Base-by-base conservation (phyloP, 1,139 yeast genomes). In the Suhomyces bribrorum region DNA sequence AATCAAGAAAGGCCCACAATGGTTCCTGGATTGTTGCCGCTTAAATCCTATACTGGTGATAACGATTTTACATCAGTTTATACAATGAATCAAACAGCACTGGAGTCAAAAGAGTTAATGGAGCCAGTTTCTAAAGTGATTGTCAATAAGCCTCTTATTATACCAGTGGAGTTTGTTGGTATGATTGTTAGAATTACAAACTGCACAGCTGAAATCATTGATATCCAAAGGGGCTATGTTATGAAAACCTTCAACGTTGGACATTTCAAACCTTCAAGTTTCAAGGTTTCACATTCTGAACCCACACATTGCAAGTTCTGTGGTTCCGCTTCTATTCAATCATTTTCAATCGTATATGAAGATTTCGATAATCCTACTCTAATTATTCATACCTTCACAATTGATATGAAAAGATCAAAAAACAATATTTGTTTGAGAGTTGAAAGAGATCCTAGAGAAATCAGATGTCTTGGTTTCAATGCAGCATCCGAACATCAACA, bases 231-330 rank as follows among this genome's bases (percentile, higher is more conserved):
- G 0, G 96, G 95, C 3, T 79, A 81, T n/a, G 40, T 69, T 64
- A 45, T 76, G 71, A 56, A 78, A 67, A 54, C 73, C 59, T 55
- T 79, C 73, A 59, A 70, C 31, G 75, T 87, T 34, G 87, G 85
- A 1, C 75, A 77, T 34, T 83, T 81, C 63, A 80, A 79, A 50
- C 77, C 79, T 2, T 75, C 75, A 2, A 59, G 83, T 0, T 73
- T 87, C 44, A 68, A 73, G 42, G 92, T 84, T 0, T 80, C 87
- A 43, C 95, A 87, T 56, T 83, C 84, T 34, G 88, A 82, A 49
- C 95, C 95, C 3, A 82, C 88, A 0, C 95, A 88, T 63, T 88
- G 96, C 61, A 75, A 85, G 41, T 88, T 88, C 59, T 88, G 96
- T 66, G 96, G 96, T 1, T 84, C 95, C 65, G 90, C 86, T 0